Conservation (phyloP, 768 basidiomycete genomes). For the Paxillus involutus region DNA sequence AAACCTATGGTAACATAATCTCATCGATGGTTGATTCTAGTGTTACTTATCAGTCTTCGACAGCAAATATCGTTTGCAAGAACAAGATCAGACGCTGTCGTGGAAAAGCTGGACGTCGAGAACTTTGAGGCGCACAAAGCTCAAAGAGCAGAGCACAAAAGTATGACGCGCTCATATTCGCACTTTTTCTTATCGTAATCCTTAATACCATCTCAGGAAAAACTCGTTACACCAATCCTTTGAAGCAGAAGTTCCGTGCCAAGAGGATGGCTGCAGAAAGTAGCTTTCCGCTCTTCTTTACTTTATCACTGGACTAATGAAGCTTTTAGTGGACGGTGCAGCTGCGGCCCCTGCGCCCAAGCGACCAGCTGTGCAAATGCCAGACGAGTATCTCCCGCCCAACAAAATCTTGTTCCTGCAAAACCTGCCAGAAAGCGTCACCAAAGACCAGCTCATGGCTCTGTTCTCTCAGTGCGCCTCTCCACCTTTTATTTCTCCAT, state of each 20-base stretch:
- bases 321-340: constrained; percentile 61
- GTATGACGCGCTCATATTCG: constrained; percentile 42
- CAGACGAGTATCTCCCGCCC: constrained; percentile 98
- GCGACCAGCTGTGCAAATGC: constrained; percentile 91
- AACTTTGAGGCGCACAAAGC: constrained; percentile 76
- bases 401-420: constrained; percentile 99
- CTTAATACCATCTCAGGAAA: constrained; percentile 45
- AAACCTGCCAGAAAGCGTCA: constrained; percentile 91
- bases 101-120: constrained; percentile 68
- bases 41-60: constrained; percentile 1
- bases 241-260: constrained; percentile 81
- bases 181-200: neutral
- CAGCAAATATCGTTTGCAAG: constrained; percentile 96
- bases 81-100: constrained; percentile 87
- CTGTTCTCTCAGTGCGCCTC: constrained; percentile 84
- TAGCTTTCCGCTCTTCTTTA: constrained; percentile 29
- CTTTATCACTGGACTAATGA: constrained; percentile 1
- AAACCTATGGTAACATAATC: constrained; percentile 82
- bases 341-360: constrained; percentile 65
- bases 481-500: neutral
- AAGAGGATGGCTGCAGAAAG: constrained; percentile 83
- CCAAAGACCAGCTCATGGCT: constrained; percentile 87
- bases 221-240: constrained; percentile 86
- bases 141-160: constrained; percentile 77
- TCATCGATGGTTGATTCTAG: neutral